Evolutionary conservation across 441 rosid species (phyloP).

Genomic region (Breynia disticha): DNA sequence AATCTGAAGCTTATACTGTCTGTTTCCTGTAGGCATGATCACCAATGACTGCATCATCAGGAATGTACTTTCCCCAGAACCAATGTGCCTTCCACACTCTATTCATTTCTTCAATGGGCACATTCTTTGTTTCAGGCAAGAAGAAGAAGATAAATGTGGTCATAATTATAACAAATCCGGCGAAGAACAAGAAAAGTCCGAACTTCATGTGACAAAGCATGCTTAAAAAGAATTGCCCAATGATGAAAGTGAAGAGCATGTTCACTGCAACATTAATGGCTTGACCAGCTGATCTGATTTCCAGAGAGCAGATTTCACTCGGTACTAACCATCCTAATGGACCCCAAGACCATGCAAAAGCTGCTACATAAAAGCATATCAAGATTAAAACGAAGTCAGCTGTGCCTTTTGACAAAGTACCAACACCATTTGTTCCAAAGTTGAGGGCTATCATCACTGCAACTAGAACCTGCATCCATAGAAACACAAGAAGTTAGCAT

Average conservation of each 20-base stretch:
- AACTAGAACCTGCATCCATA: too few species aligned
- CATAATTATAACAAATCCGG: not conserved
- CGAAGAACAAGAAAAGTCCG: constrained; percentile 12
- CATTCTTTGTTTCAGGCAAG: constrained; percentile 5
- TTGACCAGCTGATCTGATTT: constrained; percentile 12
- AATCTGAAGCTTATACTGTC: too few species aligned
- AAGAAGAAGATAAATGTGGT: not conserved
- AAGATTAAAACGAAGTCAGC: constrained; percentile 1
- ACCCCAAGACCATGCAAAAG: constrained; percentile 15
- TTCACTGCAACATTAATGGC: constrained; percentile 4
- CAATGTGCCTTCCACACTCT: constrained; percentile 10
- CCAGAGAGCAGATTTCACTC: constrained; percentile 13
- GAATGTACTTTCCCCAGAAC: not conserved
- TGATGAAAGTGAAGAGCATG: constrained; percentile 14
- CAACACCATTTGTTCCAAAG: constrained; percentile 10
- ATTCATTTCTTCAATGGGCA: constrained; percentile 13
- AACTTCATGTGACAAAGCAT: constrained; percentile 12
- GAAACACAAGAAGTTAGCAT: too few species aligned
- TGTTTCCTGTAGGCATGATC: too few species aligned
- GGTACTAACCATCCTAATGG: constrained; percentile 16
- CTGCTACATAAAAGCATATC: constrained; percentile 13
- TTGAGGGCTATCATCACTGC: constrained; percentile 4
- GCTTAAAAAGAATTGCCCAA: constrained; percentile 8
- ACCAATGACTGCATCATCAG: too few species aligned
- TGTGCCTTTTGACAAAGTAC: not conserved